Conservation (phyloP, 345 rosid genomes). For the Eucalyptus pumila region DNA sequence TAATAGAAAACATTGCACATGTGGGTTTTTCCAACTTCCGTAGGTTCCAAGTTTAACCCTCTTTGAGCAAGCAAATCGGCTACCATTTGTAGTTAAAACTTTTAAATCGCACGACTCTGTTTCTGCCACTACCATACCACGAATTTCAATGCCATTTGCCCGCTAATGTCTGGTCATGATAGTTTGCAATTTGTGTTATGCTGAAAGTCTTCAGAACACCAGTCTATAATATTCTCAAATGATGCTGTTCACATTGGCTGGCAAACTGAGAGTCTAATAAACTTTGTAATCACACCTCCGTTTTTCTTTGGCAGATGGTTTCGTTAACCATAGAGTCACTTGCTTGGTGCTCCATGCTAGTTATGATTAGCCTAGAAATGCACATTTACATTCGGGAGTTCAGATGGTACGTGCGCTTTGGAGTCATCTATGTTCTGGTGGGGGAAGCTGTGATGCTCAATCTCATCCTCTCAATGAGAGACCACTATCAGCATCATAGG, state of each 20-base stretch:
- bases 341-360: constrained; percentile 72
- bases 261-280: not conserved
- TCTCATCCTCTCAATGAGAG: constrained; percentile 44
- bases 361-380: constrained; percentile 56
- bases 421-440: constrained; percentile 63
- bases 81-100: not conserved
- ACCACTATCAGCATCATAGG: constrained; percentile 25
- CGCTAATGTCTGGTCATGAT: not conserved
- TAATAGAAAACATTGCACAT: not conserved
- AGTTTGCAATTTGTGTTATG: not conserved
- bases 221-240: not conserved
- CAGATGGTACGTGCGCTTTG: constrained; percentile 83
- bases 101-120: not conserved
- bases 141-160: not conserved
- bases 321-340: constrained; percentile 52
- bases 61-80: not conserved
- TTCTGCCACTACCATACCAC: not conserved
- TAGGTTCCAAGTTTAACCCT: not conserved
- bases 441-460: constrained; percentile 79
- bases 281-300: not conserved
- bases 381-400: constrained; percentile 57
- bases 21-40: not conserved
- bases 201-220: not conserved
- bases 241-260: not conserved
- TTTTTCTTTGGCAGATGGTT: constrained; percentile 20